These are phyloP conservation scores for Globisporangium cederbergense DNA, from an alignment of 352 stramenopile genomes.

Conservation along the genomic window DNA sequence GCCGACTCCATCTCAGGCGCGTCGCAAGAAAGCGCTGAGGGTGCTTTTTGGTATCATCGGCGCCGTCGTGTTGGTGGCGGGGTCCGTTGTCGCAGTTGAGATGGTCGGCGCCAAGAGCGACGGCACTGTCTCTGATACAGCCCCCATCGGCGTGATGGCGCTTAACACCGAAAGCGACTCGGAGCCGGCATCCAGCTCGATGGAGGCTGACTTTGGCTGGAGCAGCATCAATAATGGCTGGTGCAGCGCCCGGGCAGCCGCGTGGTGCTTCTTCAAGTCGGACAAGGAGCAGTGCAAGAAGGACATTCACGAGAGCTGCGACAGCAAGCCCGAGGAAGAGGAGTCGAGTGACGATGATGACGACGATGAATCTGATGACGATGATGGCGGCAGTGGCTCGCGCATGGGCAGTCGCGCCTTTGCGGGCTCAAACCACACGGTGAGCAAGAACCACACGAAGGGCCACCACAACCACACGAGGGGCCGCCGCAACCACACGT, in stretches of 20 bases:
- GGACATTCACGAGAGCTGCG: constrained; percentile 20
- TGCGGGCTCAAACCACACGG: not conserved
- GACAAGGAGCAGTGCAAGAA: constrained; percentile 29
- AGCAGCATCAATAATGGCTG: constrained; percentile 19
- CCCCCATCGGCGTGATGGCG: constrained; percentile 4
- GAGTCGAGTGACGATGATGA: not conserved
- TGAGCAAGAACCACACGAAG: not conserved
- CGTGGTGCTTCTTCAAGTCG: constrained; percentile 25
- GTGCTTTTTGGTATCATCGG: constrained; percentile 14
- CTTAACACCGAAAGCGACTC: constrained; percentile 8
- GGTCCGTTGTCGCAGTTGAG: constrained; percentile 25
- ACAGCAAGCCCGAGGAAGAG: constrained; percentile 5
- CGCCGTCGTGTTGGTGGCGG: constrained; percentile 17
- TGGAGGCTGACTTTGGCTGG: constrained; percentile 29
- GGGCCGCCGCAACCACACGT: not conserved
- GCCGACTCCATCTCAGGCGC: constrained; percentile 4
- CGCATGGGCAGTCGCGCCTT: not conserved
- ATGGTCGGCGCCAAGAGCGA: constrained; percentile 15
- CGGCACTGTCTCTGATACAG: not conserved
- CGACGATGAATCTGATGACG: not conserved
- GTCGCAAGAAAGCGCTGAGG: constrained; percentile 8
- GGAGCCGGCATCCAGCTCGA: not conserved
- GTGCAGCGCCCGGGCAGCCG: constrained; percentile 21
- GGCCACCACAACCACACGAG: not conserved
- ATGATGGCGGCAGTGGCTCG: constrained; percentile 9